Base-by-base conservation (phyloP, 305 asterid genomes). In the Withania somnifera region DNA sequence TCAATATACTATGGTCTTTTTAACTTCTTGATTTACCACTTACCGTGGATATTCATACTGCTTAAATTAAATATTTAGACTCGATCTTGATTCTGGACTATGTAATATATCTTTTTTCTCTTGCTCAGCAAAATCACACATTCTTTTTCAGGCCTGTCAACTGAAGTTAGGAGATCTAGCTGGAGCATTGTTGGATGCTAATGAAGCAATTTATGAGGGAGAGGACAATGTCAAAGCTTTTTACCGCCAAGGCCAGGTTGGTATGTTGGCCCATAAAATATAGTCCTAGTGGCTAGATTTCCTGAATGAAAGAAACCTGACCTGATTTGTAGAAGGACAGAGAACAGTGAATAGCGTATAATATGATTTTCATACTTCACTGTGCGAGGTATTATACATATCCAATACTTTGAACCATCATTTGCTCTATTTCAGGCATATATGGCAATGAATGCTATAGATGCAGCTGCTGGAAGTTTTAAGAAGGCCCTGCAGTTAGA, bases 191-290 rank as follows among this genome's bases (percentile, higher is more conserved):
- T n/a, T 85, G 15, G 88, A 88, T 61, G 87, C 91, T 66, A 82
- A 88, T 13, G 86, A 66, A 75, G 88, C 91, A 14, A 85, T 86
- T 85, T 76, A 82, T 45, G 91, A 85, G 52, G 87, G 64, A n/a
- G 83, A 78, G 28, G 87, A 88, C 40, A 85, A 88, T 56, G 83
- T 80, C 15, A 88, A 88, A 64, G 91, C 86, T 38, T 83, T 81
- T 83, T 88, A 79, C 63, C 88, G 88, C 40, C 89, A 81, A 82
- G 89, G 89, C 66, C 89, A 88, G 88, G 91, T 88, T 47, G 58
- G 73, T 66, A 63, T 77, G n/a, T 42, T 22, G 26, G 9, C 54
- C 57, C 28, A 47, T 73, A 24, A 64, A 63, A 47, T 47, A 9
- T 45, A 75, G 80, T 75, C 3, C 45, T 15, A 75, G 61, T 17